These are phyloP conservation scores for Rusavskia elegans DNA, from an alignment of 495 filamentous ascomycete genomes.

Conservation along the genomic window DNA sequence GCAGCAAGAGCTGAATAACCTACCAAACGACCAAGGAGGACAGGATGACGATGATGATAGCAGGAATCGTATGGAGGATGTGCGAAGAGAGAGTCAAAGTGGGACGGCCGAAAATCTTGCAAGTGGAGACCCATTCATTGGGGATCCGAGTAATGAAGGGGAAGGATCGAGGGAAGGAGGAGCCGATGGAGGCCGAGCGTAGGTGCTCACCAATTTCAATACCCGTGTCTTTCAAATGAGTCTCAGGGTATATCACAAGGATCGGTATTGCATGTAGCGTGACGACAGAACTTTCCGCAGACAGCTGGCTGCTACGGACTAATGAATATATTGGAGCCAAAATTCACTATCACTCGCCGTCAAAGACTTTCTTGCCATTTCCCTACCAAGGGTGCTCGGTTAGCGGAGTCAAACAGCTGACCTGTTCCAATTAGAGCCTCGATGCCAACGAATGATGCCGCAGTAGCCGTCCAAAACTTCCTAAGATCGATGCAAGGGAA, in stretches of 20 bases:
- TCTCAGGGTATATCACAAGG: too few species aligned
- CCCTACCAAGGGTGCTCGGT: too few species aligned
- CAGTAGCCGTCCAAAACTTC: conserved; percentile 64
- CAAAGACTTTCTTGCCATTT: background rate
- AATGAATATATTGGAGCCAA: background rate
- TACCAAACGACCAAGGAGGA: conserved; percentile 28
- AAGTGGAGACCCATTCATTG: conserved; percentile 18
- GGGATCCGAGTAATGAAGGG: conserved; percentile 81
- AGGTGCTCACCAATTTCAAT: conserved; percentile 47
- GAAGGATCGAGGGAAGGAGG: conserved; percentile 77
- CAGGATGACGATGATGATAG: conserved; percentile 41
- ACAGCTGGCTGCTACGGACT: too few species aligned
- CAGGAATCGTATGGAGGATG: conserved; percentile 57
- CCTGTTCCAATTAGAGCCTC: conserved; percentile 18
- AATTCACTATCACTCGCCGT: background rate
- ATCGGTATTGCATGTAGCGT: too few species aligned
- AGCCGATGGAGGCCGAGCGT: conserved; percentile 95
- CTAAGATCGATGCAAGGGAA: conserved; percentile 63
- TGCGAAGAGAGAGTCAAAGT: conserved; percentile 36
- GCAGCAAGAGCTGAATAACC: conserved; percentile 51
- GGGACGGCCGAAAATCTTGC: conserved; percentile 21
- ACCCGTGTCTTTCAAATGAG: too few species aligned
- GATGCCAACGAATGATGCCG: conserved; percentile 30
- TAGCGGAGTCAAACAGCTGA: conserved; percentile 1
- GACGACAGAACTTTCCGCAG: too few species aligned